Conservation (phyloP, 2,329 filamentous ascomycete species). For the Diaporthe destruens region DNA sequence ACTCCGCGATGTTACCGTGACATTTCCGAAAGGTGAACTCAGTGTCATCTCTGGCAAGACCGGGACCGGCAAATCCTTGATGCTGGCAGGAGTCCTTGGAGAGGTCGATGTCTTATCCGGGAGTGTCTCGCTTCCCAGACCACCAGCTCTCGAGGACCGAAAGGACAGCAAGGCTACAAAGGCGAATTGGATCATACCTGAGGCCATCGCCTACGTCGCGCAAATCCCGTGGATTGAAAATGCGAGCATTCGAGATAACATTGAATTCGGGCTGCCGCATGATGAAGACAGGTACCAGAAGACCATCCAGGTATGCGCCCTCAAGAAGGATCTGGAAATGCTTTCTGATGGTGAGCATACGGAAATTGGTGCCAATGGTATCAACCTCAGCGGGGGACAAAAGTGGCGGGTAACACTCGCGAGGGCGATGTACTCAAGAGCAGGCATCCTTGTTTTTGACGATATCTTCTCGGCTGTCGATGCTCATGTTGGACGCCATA, state of each 20-base stretch:
- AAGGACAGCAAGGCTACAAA: conserved; percentile 72
- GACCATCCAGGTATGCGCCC: conserved; percentile 78
- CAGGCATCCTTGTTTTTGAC: conserved; percentile 81
- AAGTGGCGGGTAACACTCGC: conserved; percentile 86
- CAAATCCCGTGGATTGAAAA: conserved; percentile 91
- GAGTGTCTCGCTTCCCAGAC: conserved; percentile 66
- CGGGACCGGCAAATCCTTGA: conserved; percentile 81
- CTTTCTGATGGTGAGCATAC: conserved; percentile 82
- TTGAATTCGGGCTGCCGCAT: conserved; percentile 80
- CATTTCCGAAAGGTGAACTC: conserved; percentile 76
- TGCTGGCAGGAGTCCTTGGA: conserved; percentile 80
- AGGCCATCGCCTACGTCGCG: conserved; percentile 79
- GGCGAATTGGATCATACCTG: conserved; percentile 77
- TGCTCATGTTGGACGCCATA: conserved; percentile 82
- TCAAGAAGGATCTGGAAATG: conserved; percentile 82
- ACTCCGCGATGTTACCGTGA: conserved; percentile 72
- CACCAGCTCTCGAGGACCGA: conserved; percentile 65
- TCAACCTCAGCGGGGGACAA: conserved; percentile 87
- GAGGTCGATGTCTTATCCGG: conserved; percentile 79
- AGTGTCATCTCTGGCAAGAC: conserved; percentile 83
- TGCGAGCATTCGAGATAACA: conserved; percentile 81
- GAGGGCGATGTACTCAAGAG: conserved; percentile 82
- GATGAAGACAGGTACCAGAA: conserved; percentile 77
- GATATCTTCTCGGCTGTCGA: conserved; percentile 89
- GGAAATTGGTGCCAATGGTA: conserved; percentile 86